Percentiles rank a stretch among this genome's conserved stretches.
These are phyloP conservation scores for Schrenkiella parvula DNA, from an alignment of 345 rosid genomes.

Conservation along the genomic window DNA sequence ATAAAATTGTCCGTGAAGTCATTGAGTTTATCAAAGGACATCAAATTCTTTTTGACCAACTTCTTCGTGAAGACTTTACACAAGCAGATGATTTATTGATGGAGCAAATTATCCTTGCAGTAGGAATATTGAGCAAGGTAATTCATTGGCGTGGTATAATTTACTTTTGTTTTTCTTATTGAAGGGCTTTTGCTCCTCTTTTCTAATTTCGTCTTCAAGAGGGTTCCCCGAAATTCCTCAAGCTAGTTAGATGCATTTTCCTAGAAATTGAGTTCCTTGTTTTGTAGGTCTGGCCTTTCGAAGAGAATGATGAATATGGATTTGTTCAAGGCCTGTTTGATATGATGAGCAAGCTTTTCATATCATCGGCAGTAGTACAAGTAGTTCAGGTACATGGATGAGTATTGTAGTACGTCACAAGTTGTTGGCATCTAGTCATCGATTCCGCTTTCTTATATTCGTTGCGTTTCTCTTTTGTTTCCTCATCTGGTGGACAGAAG, in stretches of 20 bases:
- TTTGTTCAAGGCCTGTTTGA: conserved; percentile 85
- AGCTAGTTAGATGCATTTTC: conserved; percentile 9
- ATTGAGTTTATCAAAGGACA: conserved; percentile 76
- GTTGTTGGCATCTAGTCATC: conserved; percentile 3
- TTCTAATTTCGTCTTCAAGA: neutral
- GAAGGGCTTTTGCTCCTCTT: conserved; percentile 6
- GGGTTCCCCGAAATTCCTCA: conserved; percentile 1
- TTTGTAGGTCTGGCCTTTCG: conserved; percentile 89
- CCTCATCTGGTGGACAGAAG: conserved; percentile 36
- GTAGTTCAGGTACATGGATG: conserved; percentile 43
- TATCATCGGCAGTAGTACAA: conserved; percentile 33
- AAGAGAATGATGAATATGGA: conserved; percentile 76
- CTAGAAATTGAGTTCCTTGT: conserved; percentile 10
- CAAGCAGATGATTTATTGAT: conserved; percentile 63
- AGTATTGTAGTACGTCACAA: conserved; percentile 10
- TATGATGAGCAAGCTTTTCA: conserved; percentile 68
- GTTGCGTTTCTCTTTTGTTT: neutral
- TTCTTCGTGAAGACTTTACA: conserved; percentile 67
- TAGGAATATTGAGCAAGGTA: conserved; percentile 89
- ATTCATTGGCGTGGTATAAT: neutral
- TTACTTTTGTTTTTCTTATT: neutral
- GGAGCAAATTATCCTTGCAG: conserved; percentile 91
- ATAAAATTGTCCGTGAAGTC: conserved; percentile 84
- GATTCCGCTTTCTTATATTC: neutral
- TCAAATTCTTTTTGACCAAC: conserved; percentile 72